These are phyloP conservation scores for Ophiostoma quercus DNA, from an alignment of 2,329 filamentous ascomycete species.

Conservation along the genomic window DNA sequence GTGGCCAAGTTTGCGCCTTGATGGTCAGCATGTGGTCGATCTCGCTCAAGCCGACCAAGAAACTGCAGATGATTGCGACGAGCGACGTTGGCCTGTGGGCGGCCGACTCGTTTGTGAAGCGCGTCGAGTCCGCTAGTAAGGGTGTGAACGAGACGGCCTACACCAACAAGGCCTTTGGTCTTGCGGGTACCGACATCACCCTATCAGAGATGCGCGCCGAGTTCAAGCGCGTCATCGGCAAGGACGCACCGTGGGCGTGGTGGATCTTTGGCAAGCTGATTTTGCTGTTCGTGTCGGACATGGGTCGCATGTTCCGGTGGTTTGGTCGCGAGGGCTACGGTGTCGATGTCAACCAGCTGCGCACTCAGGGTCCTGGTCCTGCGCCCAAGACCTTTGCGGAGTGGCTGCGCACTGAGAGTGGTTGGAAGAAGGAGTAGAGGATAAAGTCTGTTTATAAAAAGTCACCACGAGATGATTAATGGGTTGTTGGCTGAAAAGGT, in stretches of 20 bases:
- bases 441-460: background rate
- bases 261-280: constrained; percentile 32
- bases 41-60: constrained; percentile 29
- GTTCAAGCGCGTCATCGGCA: constrained; percentile 30
- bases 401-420: constrained; percentile 38
- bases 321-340: constrained; percentile 40
- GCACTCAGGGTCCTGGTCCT: constrained; percentile 32
- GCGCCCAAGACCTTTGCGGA: constrained; percentile 34
- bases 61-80: constrained; percentile 38
- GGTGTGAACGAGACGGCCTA: constrained; percentile 31
- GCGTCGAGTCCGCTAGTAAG: constrained; percentile 27
- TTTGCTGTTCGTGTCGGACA: constrained; percentile 32
- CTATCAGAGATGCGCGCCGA: constrained; percentile 32
- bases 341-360: constrained; percentile 35
- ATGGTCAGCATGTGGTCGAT: constrained; percentile 35
- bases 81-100: constrained; percentile 39
- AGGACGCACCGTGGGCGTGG: constrained; percentile 35
- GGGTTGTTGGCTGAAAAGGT: background rate
- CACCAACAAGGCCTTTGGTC: constrained; percentile 33
- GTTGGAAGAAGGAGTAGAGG: constrained; percentile 26
- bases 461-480: background rate
- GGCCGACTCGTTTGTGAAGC: constrained; percentile 30
- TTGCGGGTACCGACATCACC: constrained; percentile 36
- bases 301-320: constrained; percentile 37
- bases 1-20: constrained; percentile 27